Base-by-base conservation (phyloP, 176 grass and related monocot genomes). In the Hordeum marinum region DNA sequence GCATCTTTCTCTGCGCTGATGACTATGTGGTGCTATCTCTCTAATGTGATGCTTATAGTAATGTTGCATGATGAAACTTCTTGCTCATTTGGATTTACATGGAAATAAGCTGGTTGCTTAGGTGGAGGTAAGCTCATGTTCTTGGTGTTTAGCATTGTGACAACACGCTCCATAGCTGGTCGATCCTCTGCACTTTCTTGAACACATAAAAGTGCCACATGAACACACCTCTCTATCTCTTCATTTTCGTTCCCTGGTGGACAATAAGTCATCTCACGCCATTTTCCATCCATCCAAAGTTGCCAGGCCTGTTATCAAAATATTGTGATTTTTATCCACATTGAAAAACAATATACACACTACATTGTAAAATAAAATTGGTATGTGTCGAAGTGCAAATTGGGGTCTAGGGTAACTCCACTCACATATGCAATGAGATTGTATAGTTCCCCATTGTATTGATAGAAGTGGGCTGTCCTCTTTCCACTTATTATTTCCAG, bases 401-500 rank as follows among this genome's bases (percentile, higher is more conserved):
- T 13, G 10, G 25, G 25, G 4, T 72, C 46, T 50, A 62, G 80
- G 40, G 48, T 63, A 58, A 63, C 13, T 90, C 20, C 25, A 83
- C 88, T 90, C 75, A 90, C 88, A 32, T 86, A 90, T 21, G 83
- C 81, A 55, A 86, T 78, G 72, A 90, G 73, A 43, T 90, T 83
- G 66, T 72, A 86, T 57, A 59, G 45, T 72, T 73, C 79, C 54
- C 25, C 83, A 46, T 86, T 80, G 41, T 90, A 90, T 36, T 14
- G 54, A 35, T 90, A 84, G 72, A 83, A 84, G 25, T 72, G 63
- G 35, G 82, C 10, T 73, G 81, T 88, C 71, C 34, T 84, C 80
- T 83, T 89, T 41, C 87, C 93, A 27, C 84, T 92, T 80, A 88
- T 83, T 41, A 90, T 92, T 89, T 94, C 90, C 58, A 94, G 63